Percentiles rank a stretch among this genome's conserved stretches.
Conservation (phyloP, 768 basidiomycete species). For the Hypsizygus marmoreus region DNA sequence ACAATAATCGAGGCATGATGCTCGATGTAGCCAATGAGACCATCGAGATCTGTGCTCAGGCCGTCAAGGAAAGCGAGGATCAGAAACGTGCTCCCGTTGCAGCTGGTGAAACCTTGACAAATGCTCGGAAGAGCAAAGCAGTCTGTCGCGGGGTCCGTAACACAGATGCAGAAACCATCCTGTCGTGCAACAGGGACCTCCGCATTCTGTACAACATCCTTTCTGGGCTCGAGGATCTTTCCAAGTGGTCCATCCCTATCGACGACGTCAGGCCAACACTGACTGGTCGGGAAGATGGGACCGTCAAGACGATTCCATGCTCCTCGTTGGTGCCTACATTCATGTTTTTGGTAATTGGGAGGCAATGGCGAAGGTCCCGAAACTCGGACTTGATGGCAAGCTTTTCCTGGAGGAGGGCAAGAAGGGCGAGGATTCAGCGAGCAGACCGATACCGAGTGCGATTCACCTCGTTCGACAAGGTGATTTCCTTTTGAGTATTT, state of each 20-base stretch:
- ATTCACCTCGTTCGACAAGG: constrained; percentile 96
- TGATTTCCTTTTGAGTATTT: constrained; percentile 82
- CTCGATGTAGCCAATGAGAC: constrained; percentile 92
- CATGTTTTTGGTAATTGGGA: constrained; percentile 98
- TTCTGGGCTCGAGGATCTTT: constrained; percentile 65
- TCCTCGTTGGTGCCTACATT: constrained; percentile 87
- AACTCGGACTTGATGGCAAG: constrained; percentile 81
- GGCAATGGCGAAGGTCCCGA: constrained; percentile 82
- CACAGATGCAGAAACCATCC: constrained; percentile 95
- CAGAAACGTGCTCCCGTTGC: constrained; percentile 73
- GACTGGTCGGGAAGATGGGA: constrained; percentile 95
- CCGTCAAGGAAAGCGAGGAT: constrained; percentile 80
- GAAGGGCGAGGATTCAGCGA: constrained; percentile 81
- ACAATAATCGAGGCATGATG: constrained; percentile 92
- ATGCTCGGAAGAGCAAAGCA: constrained; percentile 94
- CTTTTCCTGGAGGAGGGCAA: constrained; percentile 98
- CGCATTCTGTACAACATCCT: constrained; percentile 84
- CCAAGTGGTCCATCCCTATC: constrained; percentile 83
- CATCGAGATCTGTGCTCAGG: constrained; percentile 78
- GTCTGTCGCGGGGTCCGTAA: constrained; percentile 85
- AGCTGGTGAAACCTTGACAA: constrained; percentile 83
- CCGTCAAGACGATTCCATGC: constrained; percentile 86
- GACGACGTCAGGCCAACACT: constrained; percentile 91
- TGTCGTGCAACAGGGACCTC: constrained; percentile 85
- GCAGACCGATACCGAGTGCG: constrained; percentile 89